These are phyloP conservation scores for Beauveria pseudobassiana DNA, from an alignment of 2,329 filamentous ascomycete species.

Conservation along the genomic window DNA sequence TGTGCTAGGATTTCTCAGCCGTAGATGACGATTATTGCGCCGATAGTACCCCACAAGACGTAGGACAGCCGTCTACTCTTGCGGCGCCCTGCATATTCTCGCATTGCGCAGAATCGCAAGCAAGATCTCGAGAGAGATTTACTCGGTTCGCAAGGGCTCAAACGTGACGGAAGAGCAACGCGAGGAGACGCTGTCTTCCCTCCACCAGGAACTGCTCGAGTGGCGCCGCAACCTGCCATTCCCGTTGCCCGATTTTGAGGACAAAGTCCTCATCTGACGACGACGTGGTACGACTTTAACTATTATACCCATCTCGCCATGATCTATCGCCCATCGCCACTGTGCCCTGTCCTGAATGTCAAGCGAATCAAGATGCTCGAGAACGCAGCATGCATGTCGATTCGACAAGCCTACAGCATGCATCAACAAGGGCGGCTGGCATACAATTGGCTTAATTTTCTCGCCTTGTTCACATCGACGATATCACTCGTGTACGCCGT, in stretches of 20 bases:
- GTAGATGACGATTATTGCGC: too few species aligned
- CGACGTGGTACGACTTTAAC: conserved; percentile 40
- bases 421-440: conserved; percentile 31
- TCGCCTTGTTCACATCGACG: conserved; percentile 33
- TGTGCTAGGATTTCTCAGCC: too few species aligned
- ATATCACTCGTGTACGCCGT: conserved; percentile 36
- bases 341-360: conserved; percentile 30
- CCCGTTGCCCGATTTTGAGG: conserved; percentile 28
- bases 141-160: too few species aligned
- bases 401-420: conserved; percentile 33
- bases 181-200: background rate
- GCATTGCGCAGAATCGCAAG: too few species aligned
- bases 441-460: conserved; percentile 35
- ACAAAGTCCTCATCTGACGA: conserved; percentile 33
- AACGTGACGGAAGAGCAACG: too few species aligned
- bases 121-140: too few species aligned
- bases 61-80: too few species aligned
- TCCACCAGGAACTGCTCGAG: background rate
- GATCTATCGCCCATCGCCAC: conserved; percentile 36
- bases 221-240: background rate
- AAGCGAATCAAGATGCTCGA: conserved; percentile 29
- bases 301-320: conserved; percentile 38
- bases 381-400: conserved; percentile 33
- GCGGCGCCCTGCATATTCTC: too few species aligned
- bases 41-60: too few species aligned